Conservation (phyloP, 2,329 filamentous ascomycete species). For the Grosmannia clavigera region DNA sequence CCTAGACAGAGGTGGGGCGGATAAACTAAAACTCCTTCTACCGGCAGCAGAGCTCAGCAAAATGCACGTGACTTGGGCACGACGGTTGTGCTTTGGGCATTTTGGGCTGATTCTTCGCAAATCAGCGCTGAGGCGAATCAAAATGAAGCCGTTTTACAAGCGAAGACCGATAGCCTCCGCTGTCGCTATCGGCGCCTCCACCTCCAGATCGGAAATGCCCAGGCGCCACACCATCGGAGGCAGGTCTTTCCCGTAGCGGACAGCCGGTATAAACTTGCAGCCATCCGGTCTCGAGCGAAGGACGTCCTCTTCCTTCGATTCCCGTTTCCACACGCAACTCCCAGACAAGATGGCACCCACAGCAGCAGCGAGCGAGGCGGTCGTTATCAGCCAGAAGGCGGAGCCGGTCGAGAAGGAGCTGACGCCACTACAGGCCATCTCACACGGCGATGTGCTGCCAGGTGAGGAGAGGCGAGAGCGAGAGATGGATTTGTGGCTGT, state of each 20-base stretch:
- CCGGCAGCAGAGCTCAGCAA: neutral
- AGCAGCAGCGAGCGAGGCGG: constrained; percentile 8
- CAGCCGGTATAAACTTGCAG: neutral
- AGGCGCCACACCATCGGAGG: neutral
- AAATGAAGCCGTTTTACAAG: neutral
- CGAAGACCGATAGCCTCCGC: neutral
- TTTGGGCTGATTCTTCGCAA: neutral
- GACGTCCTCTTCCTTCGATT: neutral
- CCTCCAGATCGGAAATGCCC: neutral
- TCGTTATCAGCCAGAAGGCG: neutral
- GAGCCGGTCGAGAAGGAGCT: constrained; percentile 8
- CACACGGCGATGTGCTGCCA: constrained; percentile 17
- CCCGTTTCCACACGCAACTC: neutral
- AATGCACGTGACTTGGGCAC: neutral
- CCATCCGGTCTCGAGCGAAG: neutral
- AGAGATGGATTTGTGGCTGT: neutral
- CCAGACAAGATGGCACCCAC: constrained; percentile 15
- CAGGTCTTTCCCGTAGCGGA: neutral
- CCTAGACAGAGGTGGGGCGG: neutral
- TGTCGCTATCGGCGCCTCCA: neutral
- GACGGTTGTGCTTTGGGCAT: no score
- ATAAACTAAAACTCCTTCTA: neutral
- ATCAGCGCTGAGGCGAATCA: neutral
- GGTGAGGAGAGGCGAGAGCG: constrained; percentile 7
- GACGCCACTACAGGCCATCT: constrained; percentile 17